Conservation (phyloP, 1,139 yeast genomes). For the Lodderomyces metapsilosis region DNA sequence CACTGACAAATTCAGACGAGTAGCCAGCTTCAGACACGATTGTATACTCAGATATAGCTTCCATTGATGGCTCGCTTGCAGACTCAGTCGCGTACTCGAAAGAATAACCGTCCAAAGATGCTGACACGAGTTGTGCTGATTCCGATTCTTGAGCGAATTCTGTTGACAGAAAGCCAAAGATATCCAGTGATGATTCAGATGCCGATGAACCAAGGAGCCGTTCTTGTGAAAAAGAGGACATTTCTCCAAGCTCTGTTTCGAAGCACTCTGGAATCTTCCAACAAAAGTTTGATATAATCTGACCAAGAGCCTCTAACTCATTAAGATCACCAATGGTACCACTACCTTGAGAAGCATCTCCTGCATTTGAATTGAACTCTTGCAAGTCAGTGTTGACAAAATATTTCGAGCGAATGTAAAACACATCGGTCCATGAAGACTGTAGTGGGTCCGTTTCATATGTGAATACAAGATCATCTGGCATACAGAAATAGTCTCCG, state of each 20-base stretch:
- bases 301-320: background rate
- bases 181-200: too few species aligned
- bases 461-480: conserved; percentile 25
- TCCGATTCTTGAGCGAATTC: too few species aligned
- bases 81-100: too few species aligned
- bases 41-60: too few species aligned
- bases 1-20: too few species aligned
- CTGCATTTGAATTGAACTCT: background rate
- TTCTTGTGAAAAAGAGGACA: background rate
- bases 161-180: too few species aligned
- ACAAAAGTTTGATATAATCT: conserved; percentile 5
- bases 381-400: background rate
- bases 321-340: background rate
- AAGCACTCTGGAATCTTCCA: conserved; percentile 7
- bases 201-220: too few species aligned
- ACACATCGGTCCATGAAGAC: background rate
- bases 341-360: background rate
- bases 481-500: conserved; percentile 28
- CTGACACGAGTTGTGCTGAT: too few species aligned
- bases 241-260: background rate
- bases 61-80: too few species aligned
- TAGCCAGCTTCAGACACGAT: too few species aligned
- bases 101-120: too few species aligned
- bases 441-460: conserved; percentile 12
- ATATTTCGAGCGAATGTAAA: background rate